Conservation (phyloP, 139 green algal species). For the Chlorella sp. region DNA sequence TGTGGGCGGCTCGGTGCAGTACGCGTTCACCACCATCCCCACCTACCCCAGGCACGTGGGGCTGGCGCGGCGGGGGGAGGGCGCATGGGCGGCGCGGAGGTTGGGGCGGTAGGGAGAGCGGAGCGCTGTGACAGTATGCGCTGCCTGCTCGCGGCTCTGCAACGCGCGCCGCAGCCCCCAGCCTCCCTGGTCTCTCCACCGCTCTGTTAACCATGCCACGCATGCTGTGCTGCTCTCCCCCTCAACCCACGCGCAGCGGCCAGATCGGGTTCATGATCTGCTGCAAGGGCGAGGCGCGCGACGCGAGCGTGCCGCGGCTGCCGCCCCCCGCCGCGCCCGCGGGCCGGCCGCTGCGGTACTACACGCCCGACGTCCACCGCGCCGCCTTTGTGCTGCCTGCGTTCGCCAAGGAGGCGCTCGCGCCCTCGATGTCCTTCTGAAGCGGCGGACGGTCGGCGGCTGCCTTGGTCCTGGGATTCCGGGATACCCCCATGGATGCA, state of each 20-base stretch:
- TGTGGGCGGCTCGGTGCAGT: slow-evolving; percentile 82
- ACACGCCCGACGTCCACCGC: slow-evolving; percentile 83
- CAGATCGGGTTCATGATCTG: slow-evolving; percentile 99
- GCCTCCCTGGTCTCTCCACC: neutral
- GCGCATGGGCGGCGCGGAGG: too few relatives aligned
- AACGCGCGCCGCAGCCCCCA: too few relatives aligned
- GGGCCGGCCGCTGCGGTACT: slow-evolving; percentile 75
- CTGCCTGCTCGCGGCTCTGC: too few relatives aligned
- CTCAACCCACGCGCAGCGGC: slow-evolving; percentile 48
- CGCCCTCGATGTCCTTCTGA: slow-evolving; percentile 41
- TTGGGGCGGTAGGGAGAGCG: too few relatives aligned
- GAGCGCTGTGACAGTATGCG: neutral
- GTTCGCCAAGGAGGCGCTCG: slow-evolving; percentile 82
- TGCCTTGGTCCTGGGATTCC: slow-evolving; percentile 2
- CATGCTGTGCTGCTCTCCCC: too few relatives aligned
- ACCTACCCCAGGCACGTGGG: slow-evolving; percentile 91
- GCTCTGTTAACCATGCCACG: neutral
- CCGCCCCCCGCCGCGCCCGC: slow-evolving; percentile 26
- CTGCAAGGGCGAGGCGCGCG: slow-evolving; percentile 69
- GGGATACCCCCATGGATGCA: too few relatives aligned
- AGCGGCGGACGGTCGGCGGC: neutral
- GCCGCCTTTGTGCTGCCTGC: slow-evolving; percentile 91
- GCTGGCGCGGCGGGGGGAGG: too few relatives aligned
- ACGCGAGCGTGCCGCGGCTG: slow-evolving; percentile 56
- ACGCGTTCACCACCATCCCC: slow-evolving; percentile 96